Conservation (phyloP, 2,329 filamentous ascomycete species). For the Aureobasidium sp. region DNA sequence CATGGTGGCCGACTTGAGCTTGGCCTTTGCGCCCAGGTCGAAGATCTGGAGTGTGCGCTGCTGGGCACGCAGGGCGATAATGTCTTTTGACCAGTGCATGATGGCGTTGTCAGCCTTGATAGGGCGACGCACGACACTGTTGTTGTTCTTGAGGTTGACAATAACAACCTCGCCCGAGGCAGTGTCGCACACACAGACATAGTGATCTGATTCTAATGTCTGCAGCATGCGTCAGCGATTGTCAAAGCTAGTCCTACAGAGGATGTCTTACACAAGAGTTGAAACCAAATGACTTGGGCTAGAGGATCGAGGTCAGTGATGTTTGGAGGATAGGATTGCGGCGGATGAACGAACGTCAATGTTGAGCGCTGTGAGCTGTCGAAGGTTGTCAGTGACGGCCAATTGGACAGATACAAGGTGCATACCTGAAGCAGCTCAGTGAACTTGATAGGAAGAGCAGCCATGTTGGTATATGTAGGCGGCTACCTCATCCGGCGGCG, state of each 20-base stretch:
- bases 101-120: conserved; percentile 99
- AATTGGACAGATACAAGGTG: conserved; percentile 23
- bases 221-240: conserved; percentile 32
- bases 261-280: conserved; percentile 67
- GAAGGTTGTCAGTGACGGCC: conserved; percentile 23
- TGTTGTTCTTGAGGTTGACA: conserved; percentile 93
- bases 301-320: conserved; percentile 14
- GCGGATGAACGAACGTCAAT: conserved; percentile 37
- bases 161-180: conserved; percentile 92
- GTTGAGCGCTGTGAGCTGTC: conserved; percentile 40
- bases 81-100: conserved; percentile 95
- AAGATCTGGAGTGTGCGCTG: conserved; percentile 95
- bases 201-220: conserved; percentile 97
- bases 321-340: background rate
- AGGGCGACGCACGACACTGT: conserved; percentile 86
- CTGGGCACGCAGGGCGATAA: conserved; percentile 94
- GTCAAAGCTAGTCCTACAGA: conserved; percentile 19
- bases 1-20: conserved; percentile 95
- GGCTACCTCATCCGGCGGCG: conserved; percentile 18
- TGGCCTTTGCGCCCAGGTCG: conserved; percentile 84
- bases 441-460: conserved; percentile 83
- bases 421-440: conserved; percentile 76
- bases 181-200: conserved; percentile 85
- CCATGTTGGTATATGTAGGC: conserved; percentile 37
- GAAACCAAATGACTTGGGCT: conserved; percentile 72